Evolutionary conservation across 2,329 filamentous ascomycete genomes (phyloP), one percentile per base, ranked within the genome.

Genomic region (Penicillium polonicum): DNA sequence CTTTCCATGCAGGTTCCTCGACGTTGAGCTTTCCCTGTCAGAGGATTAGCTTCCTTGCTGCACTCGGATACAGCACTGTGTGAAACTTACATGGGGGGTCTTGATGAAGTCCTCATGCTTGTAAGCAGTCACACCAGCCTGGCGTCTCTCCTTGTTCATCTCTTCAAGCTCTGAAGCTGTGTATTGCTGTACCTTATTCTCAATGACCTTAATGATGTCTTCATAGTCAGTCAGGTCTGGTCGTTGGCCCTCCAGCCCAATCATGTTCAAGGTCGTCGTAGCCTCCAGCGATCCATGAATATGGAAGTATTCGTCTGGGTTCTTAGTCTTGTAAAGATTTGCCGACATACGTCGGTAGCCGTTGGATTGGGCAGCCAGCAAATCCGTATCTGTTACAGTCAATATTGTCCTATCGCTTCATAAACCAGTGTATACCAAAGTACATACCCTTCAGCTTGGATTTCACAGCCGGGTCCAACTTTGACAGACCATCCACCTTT

Each of bases 241-340:
- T 6, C 83, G 77, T 55, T 85, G 80, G 0, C 86, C 78, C 49
- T 86, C 82, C 5, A 91, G 74, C 0, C 87, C 88, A 63, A 91
- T 82, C 87, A 90, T 90, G 44, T 83, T 79, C 29, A 91, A 75
- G 0, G 87, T 88, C 8, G 83, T 87, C 10, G 84, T 86, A 4
- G 88, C 88, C 64, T 91, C 88, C 0, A 91, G 74, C 0, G 88
- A 91, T 44, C 88, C 88, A 69, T 91, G 88, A 27, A 91, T 88
- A 67, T 91, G 88, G 68, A 89, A 91, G 67, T 85, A 91, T 68
- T 87, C 80, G n/a, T 82, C 84, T 1, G 79, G 74, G n/a, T 79
- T 81, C 69, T 84, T 86, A 9, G 88, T 90, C 65, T 83, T 80
- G 73, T 90, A 91, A 1, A 91, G 74, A 60, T 90, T 90, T 15